A percentile compares a stretch with the other conserved stretches of the same genome.
phyloP scores from a whole-genome alignment of 2,329 filamentous ascomycete genomes.

The Fusarium subglutinans region DNA sequence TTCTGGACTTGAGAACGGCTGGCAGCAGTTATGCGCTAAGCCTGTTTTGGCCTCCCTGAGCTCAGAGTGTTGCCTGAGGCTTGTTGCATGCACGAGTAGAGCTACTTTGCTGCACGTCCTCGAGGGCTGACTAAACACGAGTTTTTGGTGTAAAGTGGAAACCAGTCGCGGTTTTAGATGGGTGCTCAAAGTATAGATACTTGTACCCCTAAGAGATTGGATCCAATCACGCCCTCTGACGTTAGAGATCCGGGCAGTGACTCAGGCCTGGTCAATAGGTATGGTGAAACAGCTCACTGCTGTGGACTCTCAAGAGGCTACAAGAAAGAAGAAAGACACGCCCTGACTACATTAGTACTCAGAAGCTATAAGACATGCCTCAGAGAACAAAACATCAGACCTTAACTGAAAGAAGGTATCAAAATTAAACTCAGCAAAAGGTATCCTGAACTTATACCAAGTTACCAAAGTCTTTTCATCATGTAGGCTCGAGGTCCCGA shows the following conservation, averaged over 20 bases:
- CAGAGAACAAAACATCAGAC: background rate
- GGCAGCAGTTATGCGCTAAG: slow-evolving; percentile 41
- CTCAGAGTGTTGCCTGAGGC: slow-evolving; percentile 41
- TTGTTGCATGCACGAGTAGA: slow-evolving; percentile 4
- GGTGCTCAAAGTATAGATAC: slow-evolving; percentile 30
- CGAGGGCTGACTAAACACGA: slow-evolving; percentile 40
- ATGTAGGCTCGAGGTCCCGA: background rate
- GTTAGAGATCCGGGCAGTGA: slow-evolving; percentile 34
- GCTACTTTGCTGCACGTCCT: slow-evolving; percentile 27
- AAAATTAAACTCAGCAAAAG: background rate
- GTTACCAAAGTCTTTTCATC: background rate
- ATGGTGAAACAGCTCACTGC: slow-evolving; percentile 20
- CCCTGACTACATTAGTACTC: background rate
- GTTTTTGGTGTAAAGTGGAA: background rate
- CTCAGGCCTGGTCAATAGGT: slow-evolving; percentile 21
- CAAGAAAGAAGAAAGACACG: background rate
- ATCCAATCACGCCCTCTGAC: slow-evolving; percentile 26
- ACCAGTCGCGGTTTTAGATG: slow-evolving; percentile 6
- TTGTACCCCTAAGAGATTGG: background rate
- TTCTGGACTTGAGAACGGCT: slow-evolving; percentile 55
- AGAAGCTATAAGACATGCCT: background rate
- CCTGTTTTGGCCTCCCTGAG: slow-evolving; percentile 29
- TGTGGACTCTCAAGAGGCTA: background rate
- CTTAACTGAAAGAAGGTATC: background rate
- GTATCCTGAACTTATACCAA: background rate